phyloP scores from a whole-genome alignment of 257 asterid species.

The Nemophila menziesii region DNA sequence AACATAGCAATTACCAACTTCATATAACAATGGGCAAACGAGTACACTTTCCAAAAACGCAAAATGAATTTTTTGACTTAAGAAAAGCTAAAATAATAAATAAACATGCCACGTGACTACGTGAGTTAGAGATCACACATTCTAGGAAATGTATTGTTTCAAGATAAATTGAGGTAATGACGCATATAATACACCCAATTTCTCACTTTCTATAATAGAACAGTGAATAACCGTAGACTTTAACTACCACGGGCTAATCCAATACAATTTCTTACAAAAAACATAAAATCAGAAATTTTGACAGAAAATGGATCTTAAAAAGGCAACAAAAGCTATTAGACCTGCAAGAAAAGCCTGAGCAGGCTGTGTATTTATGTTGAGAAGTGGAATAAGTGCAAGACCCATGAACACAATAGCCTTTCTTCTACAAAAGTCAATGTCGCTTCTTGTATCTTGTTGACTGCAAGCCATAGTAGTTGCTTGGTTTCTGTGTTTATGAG shows the following conservation, averaged over 20 bases:
- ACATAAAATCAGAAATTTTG: neutral
- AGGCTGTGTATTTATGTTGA: conserved; percentile 29
- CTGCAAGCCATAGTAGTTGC: conserved; percentile 19
- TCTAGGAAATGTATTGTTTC: no score
- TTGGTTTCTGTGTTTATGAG: conserved; percentile 17
- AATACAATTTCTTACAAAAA: conserved; percentile 8
- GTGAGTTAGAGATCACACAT: no score
- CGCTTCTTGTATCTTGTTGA: conserved; percentile 25
- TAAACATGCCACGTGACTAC: no score
- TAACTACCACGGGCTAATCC: neutral
- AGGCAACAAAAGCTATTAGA: conserved; percentile 5
- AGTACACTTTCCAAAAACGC: no score
- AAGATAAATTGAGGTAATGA: no score
- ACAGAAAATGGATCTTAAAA: conserved; percentile 4
- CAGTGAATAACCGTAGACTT: neutral
- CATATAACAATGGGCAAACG: no score
- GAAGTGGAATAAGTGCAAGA: conserved; percentile 41
- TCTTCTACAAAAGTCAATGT: conserved; percentile 23
- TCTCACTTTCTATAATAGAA: no score
- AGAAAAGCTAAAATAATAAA: no score
- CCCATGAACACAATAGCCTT: conserved; percentile 50
- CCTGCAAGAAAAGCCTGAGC: conserved; percentile 31
- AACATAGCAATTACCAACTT: no score
- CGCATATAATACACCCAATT: no score
- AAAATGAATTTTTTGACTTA: no score